Conservation (phyloP, 2,329 filamentous ascomycete species). For the Aciculosporium take region DNA sequence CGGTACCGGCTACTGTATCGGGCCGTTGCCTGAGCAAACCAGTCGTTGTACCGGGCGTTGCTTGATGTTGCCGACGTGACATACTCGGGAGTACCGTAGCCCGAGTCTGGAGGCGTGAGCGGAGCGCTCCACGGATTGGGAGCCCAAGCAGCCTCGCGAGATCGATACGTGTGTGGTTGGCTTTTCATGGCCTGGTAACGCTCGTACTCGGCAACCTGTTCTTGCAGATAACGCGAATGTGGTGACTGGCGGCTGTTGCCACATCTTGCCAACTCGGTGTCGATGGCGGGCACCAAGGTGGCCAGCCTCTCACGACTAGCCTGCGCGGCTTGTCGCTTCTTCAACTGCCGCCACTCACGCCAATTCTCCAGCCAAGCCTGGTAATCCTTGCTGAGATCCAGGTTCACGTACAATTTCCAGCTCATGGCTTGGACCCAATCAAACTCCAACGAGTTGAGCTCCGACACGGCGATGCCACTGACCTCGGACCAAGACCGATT, state of each 20-base stretch:
- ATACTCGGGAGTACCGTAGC: conserved; percentile 47
- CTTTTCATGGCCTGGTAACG: conserved; percentile 31
- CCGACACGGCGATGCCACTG: conserved; percentile 70
- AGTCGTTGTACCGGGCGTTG: conserved; percentile 43
- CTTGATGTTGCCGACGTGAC: conserved; percentile 38
- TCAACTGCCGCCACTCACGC: conserved; percentile 41
- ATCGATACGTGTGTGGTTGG: conserved; percentile 25
- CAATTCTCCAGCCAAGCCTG: conserved; percentile 48
- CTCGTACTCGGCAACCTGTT: conserved; percentile 41
- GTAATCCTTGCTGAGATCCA: conserved; percentile 59
- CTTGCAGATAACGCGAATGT: conserved; percentile 34
- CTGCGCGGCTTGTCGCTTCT: conserved; percentile 37
- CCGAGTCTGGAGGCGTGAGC: conserved; percentile 45
- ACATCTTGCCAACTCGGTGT: conserved; percentile 26
- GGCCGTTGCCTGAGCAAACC: conserved; percentile 33
- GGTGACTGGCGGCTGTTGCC: conserved; percentile 24
- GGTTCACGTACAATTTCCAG: conserved; percentile 78
- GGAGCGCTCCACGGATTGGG: conserved; percentile 34
- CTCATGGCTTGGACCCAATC: conserved; percentile 75
- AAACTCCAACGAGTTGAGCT: conserved; percentile 74
- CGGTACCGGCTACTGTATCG: conserved; percentile 32
- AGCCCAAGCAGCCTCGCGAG: conserved; percentile 31
- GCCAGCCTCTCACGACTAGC: conserved; percentile 35
- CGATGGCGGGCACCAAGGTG: conserved; percentile 33
- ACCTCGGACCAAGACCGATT: conserved; percentile 95